phyloP scores from a whole-genome alignment of 192 early-diverging fungal genomes.

The Coemansia interrupta region DNA sequence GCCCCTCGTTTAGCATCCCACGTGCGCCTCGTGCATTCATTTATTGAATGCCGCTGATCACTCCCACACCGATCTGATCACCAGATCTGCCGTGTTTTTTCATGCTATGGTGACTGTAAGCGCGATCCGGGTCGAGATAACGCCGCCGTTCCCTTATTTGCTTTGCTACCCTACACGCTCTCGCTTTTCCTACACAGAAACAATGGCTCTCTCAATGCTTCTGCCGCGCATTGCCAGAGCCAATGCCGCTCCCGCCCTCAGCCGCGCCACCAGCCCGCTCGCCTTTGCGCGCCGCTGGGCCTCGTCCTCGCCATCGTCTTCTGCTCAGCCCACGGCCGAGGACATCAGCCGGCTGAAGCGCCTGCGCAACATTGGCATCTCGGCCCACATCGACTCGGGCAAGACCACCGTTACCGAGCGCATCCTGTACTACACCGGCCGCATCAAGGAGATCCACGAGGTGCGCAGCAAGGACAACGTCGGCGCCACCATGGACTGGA shows the following conservation, averaged over 20 bases:
- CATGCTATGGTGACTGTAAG: not conserved
- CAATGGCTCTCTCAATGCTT: conserved; percentile 32
- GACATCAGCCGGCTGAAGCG: conserved; percentile 57
- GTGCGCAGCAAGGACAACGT: conserved; percentile 84
- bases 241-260: not conserved
- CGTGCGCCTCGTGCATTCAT: not conserved
- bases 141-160: not conserved
- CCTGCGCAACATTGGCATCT: conserved; percentile 85
- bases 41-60: not conserved
- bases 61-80: not conserved
- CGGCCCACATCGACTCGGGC: conserved; percentile 84
- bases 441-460: conserved; percentile 87
- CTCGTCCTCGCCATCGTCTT: not conserved
- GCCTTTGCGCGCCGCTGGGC: conserved; percentile 21
- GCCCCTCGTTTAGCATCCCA: no score
- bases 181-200: not conserved
- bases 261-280: not conserved
- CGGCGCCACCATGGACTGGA: conserved; percentile 99
- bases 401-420: conserved; percentile 86
- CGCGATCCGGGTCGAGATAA: not conserved
- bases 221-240: conserved; percentile 24
- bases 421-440: conserved; percentile 78
- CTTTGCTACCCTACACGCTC: not conserved
- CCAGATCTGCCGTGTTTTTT: conserved; percentile 4
- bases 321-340: conserved; percentile 11